Percentiles rank a stretch among this genome's conserved stretches.
Conservation (phyloP, 148 eudicot genomes). For the Vaccinium myrtillus region DNA sequence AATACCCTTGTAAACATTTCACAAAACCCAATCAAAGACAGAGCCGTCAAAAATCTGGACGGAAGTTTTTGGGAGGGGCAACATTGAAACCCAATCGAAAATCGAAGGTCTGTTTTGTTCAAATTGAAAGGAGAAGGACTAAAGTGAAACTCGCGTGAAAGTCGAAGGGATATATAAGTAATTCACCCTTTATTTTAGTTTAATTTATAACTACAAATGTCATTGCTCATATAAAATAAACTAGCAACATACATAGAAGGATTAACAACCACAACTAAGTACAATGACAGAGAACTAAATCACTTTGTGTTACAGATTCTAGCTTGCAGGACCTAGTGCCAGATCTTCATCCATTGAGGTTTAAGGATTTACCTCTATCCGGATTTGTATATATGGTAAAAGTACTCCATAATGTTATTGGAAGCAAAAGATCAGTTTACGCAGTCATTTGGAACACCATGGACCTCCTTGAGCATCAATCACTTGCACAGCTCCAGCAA, state of each 20-base stretch:
- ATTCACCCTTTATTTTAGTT: no score
- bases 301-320: neutral
- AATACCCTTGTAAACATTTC: no score
- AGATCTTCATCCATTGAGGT: neutral
- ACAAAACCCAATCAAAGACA: no score
- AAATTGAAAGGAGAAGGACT: no score
- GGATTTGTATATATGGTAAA: neutral
- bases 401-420: neutral
- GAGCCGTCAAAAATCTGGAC: no score
- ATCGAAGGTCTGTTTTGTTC: no score
- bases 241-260: neutral
- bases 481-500: constrained; percentile 12
- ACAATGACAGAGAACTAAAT: neutral
- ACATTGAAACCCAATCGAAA: no score
- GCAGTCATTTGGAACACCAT: constrained; percentile 17
- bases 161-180: no score
- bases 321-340: neutral
- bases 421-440: neutral
- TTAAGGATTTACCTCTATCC: neutral
- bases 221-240: neutral
- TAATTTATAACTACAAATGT: neutral
- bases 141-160: no score
- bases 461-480: constrained; percentile 10
- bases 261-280: neutral
- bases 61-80: no score